Percentiles rank a stretch among this genome's conserved stretches.
phyloP scores from a whole-genome alignment of 192 early-diverging fungal genomes.

The Phycomyces nitens region DNA sequence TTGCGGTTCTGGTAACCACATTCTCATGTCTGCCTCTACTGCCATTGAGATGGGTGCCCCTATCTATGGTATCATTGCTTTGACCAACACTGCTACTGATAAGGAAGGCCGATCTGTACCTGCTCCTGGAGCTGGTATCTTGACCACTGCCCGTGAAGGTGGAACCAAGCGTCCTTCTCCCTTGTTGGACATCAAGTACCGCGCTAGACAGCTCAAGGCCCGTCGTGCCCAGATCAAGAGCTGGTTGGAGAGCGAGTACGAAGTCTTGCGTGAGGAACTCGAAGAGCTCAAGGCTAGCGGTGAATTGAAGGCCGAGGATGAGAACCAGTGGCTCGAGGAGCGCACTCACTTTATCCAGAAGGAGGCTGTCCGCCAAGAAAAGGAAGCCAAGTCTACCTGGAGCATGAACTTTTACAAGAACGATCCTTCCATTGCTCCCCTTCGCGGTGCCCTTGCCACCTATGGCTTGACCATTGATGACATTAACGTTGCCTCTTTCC shows the following conservation, averaged over 20 bases:
- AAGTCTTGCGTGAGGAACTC: slow-evolving; percentile 62
- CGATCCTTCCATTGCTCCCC: slow-evolving; percentile 71
- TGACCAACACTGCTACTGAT: slow-evolving; percentile 87
- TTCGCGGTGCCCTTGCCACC: slow-evolving; percentile 82
- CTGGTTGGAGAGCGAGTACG: slow-evolving; percentile 78
- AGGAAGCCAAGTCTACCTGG: slow-evolving; percentile 70
- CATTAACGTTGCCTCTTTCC: slow-evolving; percentile 92
- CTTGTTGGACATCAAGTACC: slow-evolving; percentile 79
- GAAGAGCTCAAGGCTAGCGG: slow-evolving; percentile 50
- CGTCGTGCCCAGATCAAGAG: slow-evolving; percentile 75
- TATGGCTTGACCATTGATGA: slow-evolving; percentile 91
- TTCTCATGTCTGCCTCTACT: slow-evolving; percentile 83
- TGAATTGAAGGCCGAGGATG: slow-evolving; percentile 39
- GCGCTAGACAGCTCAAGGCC: slow-evolving; percentile 66
- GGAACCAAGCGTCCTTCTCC: slow-evolving; percentile 50
- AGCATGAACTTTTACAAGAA: slow-evolving; percentile 78
- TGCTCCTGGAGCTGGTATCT: slow-evolving; percentile 90
- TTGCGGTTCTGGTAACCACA: slow-evolving; percentile 84
- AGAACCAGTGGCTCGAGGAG: slow-evolving; percentile 43
- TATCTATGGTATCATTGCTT: slow-evolving; percentile 86
- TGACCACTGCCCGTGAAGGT: slow-evolving; percentile 84
- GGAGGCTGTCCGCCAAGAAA: slow-evolving; percentile 68
- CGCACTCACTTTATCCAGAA: slow-evolving; percentile 48
- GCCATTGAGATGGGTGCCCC: slow-evolving; percentile 92
- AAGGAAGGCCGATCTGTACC: slow-evolving; percentile 93